These are phyloP conservation scores for Urtica urens DNA, from an alignment of 306 rosid species.

Conservation along the genomic window DNA sequence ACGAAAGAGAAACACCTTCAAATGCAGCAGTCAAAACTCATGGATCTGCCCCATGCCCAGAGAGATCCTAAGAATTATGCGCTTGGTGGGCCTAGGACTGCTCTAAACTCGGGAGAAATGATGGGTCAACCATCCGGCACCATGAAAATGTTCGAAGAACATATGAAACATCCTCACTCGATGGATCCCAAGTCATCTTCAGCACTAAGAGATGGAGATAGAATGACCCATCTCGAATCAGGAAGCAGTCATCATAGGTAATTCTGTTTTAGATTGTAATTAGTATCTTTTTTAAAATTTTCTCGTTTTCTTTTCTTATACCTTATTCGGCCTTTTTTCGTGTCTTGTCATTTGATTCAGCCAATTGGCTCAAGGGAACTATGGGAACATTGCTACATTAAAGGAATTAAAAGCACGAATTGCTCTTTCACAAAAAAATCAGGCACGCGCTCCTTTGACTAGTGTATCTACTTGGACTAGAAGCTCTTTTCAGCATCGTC, in stretches of 20 bases:
- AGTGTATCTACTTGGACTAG: constrained; percentile 33
- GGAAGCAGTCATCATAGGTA: constrained; percentile 67
- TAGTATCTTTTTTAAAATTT: not conserved
- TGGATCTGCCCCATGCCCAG: constrained; percentile 65
- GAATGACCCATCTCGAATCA: constrained; percentile 72
- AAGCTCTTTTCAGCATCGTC: constrained; percentile 2
- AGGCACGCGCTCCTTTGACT: constrained; percentile 56
- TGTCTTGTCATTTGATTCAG: constrained; percentile 37
- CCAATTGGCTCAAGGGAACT: constrained; percentile 78
- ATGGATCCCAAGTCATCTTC: constrained; percentile 79
- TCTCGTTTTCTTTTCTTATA: not conserved
- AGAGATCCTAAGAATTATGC: constrained; percentile 71
- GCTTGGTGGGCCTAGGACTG: constrained; percentile 46
- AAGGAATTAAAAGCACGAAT: constrained; percentile 88
- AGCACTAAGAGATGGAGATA: constrained; percentile 59
- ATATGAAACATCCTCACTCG: constrained; percentile 63
- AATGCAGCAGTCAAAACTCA: constrained; percentile 71
- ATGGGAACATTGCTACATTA: constrained; percentile 70
- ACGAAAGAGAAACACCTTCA: constrained; percentile 70
- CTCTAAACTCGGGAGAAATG: constrained; percentile 62
- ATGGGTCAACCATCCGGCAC: constrained; percentile 89
- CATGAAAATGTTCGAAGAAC: constrained; percentile 82
- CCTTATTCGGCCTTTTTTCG: constrained; percentile 10
- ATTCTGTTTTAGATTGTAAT: constrained; percentile 7
- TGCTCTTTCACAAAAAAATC: constrained; percentile 81